These are phyloP conservation scores for Patellaria atrata DNA, from an alignment of 495 filamentous ascomycete species.

Conservation along the genomic window DNA sequence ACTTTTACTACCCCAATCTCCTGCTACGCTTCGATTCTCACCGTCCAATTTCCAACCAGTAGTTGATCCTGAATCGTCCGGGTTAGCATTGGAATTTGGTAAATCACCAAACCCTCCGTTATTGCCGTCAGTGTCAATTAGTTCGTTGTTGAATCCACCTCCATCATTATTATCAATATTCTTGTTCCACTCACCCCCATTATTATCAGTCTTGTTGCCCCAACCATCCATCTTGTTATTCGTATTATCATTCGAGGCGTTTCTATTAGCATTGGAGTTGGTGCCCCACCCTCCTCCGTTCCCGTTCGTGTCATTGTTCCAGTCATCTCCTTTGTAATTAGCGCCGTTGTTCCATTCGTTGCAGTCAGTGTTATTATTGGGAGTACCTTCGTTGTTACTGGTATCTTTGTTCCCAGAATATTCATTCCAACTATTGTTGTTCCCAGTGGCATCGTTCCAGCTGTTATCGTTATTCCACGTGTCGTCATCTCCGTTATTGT, in stretches of 20 bases:
- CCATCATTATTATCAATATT: constrained; percentile 5
- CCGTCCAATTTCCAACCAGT: constrained; percentile 1
- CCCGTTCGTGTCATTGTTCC: neutral
- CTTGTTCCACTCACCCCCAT: constrained; percentile 2
- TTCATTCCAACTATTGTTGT: neutral
- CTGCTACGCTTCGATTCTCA: neutral
- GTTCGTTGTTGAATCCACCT: constrained; percentile 1
- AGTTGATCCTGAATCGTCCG: too few species aligned
- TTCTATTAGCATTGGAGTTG: neutral
- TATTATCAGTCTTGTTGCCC: constrained; percentile 1
- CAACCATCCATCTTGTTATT: constrained; percentile 6
- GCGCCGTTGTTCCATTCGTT: constrained; percentile 1
- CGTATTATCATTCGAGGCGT: neutral
- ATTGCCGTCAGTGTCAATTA: neutral
- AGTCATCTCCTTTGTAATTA: neutral
- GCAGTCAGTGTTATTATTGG: constrained; percentile 1
- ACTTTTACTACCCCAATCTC: neutral
- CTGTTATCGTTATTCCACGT: neutral
- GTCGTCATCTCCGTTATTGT: neutral
- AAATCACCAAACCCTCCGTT: too few species aligned
- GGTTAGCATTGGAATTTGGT: too few species aligned
- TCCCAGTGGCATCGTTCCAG: neutral
- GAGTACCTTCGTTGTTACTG: neutral
- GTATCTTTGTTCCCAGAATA: neutral
- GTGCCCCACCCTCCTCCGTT: neutral